Conservation (phyloP, 345 rosid genomes). For the Pistacia atlantica region DNA sequence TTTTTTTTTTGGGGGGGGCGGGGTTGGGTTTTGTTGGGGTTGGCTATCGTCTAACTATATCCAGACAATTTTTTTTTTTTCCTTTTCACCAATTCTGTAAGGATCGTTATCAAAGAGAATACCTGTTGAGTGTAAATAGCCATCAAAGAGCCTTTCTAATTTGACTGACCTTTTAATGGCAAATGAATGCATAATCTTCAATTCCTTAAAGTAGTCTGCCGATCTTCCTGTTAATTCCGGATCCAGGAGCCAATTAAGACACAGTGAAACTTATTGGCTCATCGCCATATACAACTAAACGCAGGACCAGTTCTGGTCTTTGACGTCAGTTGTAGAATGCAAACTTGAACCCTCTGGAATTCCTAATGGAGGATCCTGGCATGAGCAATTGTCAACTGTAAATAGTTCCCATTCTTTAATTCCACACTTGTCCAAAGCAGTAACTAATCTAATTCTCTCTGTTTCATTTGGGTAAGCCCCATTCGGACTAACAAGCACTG, state of each 20-base stretch:
- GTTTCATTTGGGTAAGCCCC: slow-evolving; percentile 68
- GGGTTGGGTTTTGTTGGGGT: too few relatives aligned
- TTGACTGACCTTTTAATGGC: neutral
- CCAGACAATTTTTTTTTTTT: too few relatives aligned
- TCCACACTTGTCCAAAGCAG: slow-evolving; percentile 73
- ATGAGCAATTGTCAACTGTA: slow-evolving; percentile 74
- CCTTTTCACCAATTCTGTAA: too few relatives aligned
- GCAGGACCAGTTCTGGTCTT: slow-evolving; percentile 25
- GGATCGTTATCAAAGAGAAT: neutral
- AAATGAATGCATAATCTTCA: neutral
- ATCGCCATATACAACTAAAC: slow-evolving; percentile 4
- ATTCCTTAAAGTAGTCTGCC: neutral
- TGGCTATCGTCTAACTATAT: too few relatives aligned
- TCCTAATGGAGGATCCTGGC: slow-evolving; percentile 74
- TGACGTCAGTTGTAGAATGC: slow-evolving; percentile 44
- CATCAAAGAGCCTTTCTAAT: neutral
- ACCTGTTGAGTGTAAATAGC: neutral
- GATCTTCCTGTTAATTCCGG: neutral
- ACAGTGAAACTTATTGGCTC: neutral
- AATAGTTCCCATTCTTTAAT: slow-evolving; percentile 91
- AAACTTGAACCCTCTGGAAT: slow-evolving; percentile 76
- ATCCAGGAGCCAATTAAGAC: neutral
- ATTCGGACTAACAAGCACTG: slow-evolving; percentile 84
- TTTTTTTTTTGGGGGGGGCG: too few relatives aligned
- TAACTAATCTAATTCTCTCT: slow-evolving; percentile 39